Evolutionary conservation across 1,139 yeast species (phyloP).

Genomic region (Blastobotrys apis): DNA sequence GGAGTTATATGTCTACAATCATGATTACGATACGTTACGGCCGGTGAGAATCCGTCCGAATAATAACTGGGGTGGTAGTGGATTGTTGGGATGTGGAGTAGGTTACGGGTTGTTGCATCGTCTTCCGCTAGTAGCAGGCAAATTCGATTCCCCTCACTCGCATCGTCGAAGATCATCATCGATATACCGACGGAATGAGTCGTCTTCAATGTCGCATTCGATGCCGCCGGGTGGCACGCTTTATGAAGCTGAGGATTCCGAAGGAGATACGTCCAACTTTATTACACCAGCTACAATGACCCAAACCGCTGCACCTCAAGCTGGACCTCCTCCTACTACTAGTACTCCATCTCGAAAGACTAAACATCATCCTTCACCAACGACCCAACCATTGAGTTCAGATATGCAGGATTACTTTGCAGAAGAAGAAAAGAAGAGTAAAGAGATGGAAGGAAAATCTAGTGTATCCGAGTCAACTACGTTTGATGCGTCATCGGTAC

Average conservation of each 20-base stretch:
- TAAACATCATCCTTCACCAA: background rate
- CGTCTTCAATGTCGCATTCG: conserved; percentile 3
- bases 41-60: conserved; percentile 78
- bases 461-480: conserved; percentile 15
- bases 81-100: conserved; percentile 88
- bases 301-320: conserved; percentile 12
- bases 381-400: conserved; percentile 5
- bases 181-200: conserved; percentile 1
- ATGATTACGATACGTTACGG: conserved; percentile 76
- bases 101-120: conserved; percentile 89
- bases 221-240: conserved; percentile 34
- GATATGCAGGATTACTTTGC: conserved; percentile 36
- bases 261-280: conserved; percentile 17
- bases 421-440: conserved; percentile 35
- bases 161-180: conserved; percentile 14
- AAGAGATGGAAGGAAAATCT: conserved; percentile 30
- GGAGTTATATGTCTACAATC: conserved; percentile 78
- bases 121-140: conserved; percentile 64
- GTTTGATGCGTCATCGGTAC: conserved; percentile 32
- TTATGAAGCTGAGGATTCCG: conserved; percentile 25
- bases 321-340: conserved; percentile 9
- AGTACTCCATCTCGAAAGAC: conserved; percentile 4
- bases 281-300: conserved; percentile 14
- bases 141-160: conserved; percentile 29
- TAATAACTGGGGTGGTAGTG: conserved; percentile 59